A percentile compares a stretch with the other conserved stretches of the same genome.
phyloP scores from a whole-genome alignment of 768 basidiomycete species.

The Leccinum disarticulatum region DNA sequence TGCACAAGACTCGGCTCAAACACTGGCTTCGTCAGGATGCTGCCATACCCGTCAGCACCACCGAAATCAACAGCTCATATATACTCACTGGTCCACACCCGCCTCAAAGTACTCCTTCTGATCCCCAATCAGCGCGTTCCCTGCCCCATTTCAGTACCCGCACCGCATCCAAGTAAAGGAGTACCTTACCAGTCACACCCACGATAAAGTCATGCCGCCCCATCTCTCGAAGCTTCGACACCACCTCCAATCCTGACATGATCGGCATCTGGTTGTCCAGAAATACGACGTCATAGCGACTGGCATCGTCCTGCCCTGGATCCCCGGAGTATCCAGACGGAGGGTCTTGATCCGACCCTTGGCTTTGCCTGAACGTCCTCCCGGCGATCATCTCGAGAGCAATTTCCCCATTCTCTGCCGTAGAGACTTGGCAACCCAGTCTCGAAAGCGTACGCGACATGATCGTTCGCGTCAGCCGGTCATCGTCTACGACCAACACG shows the following conservation, averaged over 20 bases:
- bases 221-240: conserved; percentile 60
- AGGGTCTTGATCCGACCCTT: neutral
- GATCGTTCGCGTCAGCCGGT: conserved; percentile 72
- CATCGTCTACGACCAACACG: conserved; percentile 84
- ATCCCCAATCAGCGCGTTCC: conserved; percentile 57
- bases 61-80: conserved; percentile 2
- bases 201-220: conserved; percentile 79
- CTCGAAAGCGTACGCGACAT: conserved; percentile 80
- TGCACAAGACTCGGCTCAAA: conserved; percentile 50
- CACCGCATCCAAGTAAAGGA: neutral
- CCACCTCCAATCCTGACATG: conserved; percentile 70
- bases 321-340: neutral
- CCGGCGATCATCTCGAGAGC: conserved; percentile 74
- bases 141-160: conserved; percentile 31
- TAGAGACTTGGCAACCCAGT: conserved; percentile 73
- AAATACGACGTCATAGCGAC: conserved; percentile 47
- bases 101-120: conserved; percentile 76
- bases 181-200: conserved; percentile 63
- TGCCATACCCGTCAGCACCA: conserved; percentile 27
- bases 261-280: conserved; percentile 83
- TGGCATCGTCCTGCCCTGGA: neutral
- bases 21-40: conserved; percentile 80
- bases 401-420: conserved; percentile 81
- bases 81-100: conserved; percentile 68
- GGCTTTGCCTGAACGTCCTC: conserved; percentile 4